These are phyloP conservation scores for Emmonsia crescens DNA, from an alignment of 2,329 filamentous ascomycete genomes.

Conservation along the genomic window DNA sequence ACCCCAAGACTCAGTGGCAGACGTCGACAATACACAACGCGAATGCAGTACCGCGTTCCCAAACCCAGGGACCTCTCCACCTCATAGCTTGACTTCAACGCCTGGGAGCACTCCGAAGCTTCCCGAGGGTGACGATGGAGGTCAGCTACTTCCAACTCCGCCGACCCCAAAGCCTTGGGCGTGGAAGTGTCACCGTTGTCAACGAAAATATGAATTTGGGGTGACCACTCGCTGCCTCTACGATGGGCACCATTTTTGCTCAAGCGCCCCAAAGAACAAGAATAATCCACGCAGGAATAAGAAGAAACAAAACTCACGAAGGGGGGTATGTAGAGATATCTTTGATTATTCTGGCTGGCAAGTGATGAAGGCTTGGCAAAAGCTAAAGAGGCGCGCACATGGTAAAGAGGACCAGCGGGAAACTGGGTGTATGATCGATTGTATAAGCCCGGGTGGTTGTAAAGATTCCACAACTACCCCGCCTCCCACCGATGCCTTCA, in stretches of 20 bases:
- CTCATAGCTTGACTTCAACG: not conserved
- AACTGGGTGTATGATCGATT: slow-evolving; percentile 1
- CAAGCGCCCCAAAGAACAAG: no score
- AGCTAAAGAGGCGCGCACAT: slow-evolving; percentile 6
- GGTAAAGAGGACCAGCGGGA: slow-evolving; percentile 2
- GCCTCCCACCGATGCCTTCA: not conserved
- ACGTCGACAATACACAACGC: not conserved
- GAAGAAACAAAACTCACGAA: not conserved
- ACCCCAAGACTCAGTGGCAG: not conserved
- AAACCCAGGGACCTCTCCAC: not conserved
- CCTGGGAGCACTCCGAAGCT: not conserved
- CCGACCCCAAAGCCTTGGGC: not conserved
- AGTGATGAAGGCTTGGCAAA: slow-evolving; percentile 34
- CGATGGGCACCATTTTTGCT: not conserved
- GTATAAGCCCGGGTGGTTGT: not conserved
- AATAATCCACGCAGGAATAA: not conserved
- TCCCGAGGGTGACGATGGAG: not conserved
- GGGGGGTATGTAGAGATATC: not conserved
- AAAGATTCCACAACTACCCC: not conserved
- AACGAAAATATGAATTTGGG: not conserved
- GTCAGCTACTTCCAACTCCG: not conserved
- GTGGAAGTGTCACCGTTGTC: not conserved
- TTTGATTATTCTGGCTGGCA: slow-evolving; percentile 47
- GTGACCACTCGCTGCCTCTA: not conserved
- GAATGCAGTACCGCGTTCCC: not conserved